These are phyloP conservation scores for Epichloe amarillans DNA, from an alignment of 2,329 filamentous ascomycete species.

Conservation along the genomic window DNA sequence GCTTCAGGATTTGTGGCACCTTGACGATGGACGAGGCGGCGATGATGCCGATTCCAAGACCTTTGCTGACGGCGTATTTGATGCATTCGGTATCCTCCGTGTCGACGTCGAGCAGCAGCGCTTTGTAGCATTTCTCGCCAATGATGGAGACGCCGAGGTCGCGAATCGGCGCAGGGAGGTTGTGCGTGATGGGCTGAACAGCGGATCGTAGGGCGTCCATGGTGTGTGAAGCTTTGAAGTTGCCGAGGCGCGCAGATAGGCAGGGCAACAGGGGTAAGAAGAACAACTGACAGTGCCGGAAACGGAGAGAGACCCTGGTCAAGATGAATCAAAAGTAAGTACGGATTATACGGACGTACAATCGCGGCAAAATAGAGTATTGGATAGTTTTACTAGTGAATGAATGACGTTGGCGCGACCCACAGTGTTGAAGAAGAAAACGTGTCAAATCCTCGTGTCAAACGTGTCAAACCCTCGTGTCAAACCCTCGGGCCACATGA, in stretches of 20 bases:
- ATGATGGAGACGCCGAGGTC: slow-evolving; percentile 68
- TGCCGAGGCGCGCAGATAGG: background rate
- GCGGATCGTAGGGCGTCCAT: slow-evolving; percentile 51
- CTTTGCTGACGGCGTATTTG: slow-evolving; percentile 84
- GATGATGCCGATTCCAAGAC: slow-evolving; percentile 85
- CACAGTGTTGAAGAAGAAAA: background rate
- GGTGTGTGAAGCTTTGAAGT: background rate
- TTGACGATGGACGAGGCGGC: slow-evolving; percentile 85
- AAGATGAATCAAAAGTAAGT: too few species aligned
- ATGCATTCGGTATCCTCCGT: slow-evolving; percentile 64
- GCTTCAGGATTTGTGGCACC: slow-evolving; percentile 91
- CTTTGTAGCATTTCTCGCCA: slow-evolving; percentile 72
- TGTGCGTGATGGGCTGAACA: slow-evolving; percentile 57
- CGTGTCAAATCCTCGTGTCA: background rate
- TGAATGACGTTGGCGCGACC: background rate
- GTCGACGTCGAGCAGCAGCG: slow-evolving; percentile 75
- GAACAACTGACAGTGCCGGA: background rate
- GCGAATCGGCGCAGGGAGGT: slow-evolving; percentile 60
- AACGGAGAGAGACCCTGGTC: too few species aligned
- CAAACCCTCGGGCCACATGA: background rate
- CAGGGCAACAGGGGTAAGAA: background rate
- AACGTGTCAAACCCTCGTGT: background rate
- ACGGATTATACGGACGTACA: too few species aligned
- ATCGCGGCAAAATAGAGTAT: too few species aligned
- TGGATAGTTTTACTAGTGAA: too few species aligned